Percentiles rank a stretch among this genome's conserved stretches.
Conservation (phyloP, 176 grass and related monocot species). For the Oryza meridionalis region DNA sequence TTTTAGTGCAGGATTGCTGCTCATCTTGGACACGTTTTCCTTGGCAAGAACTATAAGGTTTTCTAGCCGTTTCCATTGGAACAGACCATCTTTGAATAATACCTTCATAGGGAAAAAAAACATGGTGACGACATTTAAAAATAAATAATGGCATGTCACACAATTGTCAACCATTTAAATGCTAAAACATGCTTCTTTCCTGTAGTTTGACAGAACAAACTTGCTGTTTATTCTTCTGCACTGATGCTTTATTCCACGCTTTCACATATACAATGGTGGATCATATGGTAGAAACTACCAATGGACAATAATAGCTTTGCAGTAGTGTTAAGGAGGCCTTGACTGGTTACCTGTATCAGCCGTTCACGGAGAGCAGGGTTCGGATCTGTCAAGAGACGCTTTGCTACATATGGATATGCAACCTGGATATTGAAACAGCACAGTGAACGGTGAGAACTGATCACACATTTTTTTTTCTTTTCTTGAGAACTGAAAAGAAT, state of each 20-base stretch:
- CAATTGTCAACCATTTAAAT: not conserved
- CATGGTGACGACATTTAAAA: not conserved
- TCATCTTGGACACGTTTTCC: conserved; percentile 97
- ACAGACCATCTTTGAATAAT: conserved; percentile 94
- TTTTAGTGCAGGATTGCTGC: conserved; percentile 76
- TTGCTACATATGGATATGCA: conserved; percentile 96
- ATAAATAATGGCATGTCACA: not conserved
- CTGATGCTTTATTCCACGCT: conserved; percentile 11
- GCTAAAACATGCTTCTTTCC: too few species aligned
- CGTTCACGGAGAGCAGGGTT: conserved; percentile 96
- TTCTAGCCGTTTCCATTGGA: conserved; percentile 98
- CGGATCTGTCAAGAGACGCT: conserved; percentile 95
- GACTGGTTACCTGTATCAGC: conserved; percentile 78
- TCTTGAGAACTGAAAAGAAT: conserved; percentile 23
- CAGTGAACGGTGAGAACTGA: conserved; percentile 17
- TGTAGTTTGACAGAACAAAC: conserved; percentile 18
- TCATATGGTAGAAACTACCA: conserved; percentile 8
- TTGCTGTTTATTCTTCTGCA: not conserved
- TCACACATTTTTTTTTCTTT: not conserved
- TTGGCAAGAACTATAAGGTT: conserved; percentile 98
- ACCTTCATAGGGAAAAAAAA: conserved; percentile 57
- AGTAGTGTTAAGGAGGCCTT: conserved; percentile 13
- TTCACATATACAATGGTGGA: not conserved
- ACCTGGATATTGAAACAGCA: conserved; percentile 61
- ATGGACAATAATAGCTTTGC: not conserved